Evolutionary conservation across 2,329 filamentous ascomycete genomes (phyloP).

Genomic region (Fusarium sp.): DNA sequence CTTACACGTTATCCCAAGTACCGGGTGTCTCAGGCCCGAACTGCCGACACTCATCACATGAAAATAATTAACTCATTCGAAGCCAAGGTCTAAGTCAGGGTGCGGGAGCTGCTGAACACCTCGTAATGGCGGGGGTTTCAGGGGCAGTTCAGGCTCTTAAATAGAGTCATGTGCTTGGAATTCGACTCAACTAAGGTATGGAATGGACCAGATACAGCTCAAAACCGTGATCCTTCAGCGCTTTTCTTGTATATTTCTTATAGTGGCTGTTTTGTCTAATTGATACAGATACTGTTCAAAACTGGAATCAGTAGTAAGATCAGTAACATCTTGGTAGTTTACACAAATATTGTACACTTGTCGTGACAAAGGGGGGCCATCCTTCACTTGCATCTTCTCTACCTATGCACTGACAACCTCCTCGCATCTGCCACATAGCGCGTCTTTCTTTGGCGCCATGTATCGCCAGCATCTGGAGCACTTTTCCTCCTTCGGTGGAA

Average conservation of each 20-base stretch:
- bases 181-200: slow-evolving; percentile 15
- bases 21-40: slow-evolving; percentile 22
- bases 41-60: slow-evolving; percentile 30
- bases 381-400: slow-evolving; percentile 4
- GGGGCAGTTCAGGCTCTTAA: slow-evolving; percentile 13
- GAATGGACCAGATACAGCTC: neutral
- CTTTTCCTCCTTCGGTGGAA: slow-evolving; percentile 68
- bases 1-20: slow-evolving; percentile 19
- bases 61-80: slow-evolving; percentile 19
- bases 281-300: slow-evolving; percentile 4
- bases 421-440: slow-evolving; percentile 78
- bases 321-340: slow-evolving; percentile 15
- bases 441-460: slow-evolving; percentile 71
- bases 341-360: slow-evolving; percentile 30
- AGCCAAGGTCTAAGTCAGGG: slow-evolving; percentile 13
- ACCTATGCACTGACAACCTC: slow-evolving; percentile 60
- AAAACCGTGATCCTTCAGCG: neutral
- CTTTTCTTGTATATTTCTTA: neutral
- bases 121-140: slow-evolving; percentile 26
- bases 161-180: slow-evolving; percentile 25
- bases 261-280: slow-evolving; percentile 16
- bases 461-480: slow-evolving; percentile 93
- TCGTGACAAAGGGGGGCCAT: slow-evolving; percentile 19
- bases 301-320: neutral
- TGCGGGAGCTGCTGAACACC: slow-evolving; percentile 17